phyloP scores from a whole-genome alignment of 2,329 filamentous ascomycete species.

The Harringtonia lauricola region DNA sequence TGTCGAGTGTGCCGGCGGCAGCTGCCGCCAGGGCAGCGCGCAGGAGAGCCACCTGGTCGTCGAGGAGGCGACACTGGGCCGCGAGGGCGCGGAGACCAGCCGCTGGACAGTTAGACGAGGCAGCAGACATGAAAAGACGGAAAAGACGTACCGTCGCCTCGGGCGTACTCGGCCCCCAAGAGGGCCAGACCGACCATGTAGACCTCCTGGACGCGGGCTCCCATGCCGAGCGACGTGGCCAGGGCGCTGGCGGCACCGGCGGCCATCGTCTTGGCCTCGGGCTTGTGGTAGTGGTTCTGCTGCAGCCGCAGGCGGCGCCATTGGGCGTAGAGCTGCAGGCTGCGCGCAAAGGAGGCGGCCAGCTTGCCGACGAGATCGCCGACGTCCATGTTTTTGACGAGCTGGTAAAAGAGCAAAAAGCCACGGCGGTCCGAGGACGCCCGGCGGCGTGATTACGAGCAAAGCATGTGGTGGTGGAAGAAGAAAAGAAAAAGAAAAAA shows the following conservation, averaged over 20 bases:
- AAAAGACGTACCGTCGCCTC: slow-evolving; percentile 22
- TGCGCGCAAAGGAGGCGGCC: slow-evolving; percentile 18
- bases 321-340: slow-evolving; percentile 20
- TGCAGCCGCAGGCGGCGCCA: slow-evolving; percentile 23
- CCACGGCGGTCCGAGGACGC: too few species aligned
- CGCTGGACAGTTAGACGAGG: background rate
- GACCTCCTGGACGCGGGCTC: slow-evolving; percentile 19
- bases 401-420: background rate
- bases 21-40: slow-evolving; percentile 11
- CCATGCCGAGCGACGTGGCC: slow-evolving; percentile 22
- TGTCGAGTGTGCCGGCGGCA: slow-evolving; percentile 17
- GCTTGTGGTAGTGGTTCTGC: slow-evolving; percentile 21
- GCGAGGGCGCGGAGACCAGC: slow-evolving; percentile 19
- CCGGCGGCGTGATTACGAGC: too few species aligned
- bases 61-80: slow-evolving; percentile 17
- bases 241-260: slow-evolving; percentile 17
- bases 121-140: background rate
- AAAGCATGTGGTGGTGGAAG: too few species aligned
- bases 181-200: slow-evolving; percentile 22
- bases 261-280: slow-evolving; percentile 1
- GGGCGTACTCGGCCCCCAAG: slow-evolving; percentile 22
- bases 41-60: slow-evolving; percentile 18
- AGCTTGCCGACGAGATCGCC: slow-evolving; percentile 19
- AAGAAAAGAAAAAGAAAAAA: too few species aligned
- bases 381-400: slow-evolving; percentile 6